Evolutionary conservation across 305 asterid genomes (phyloP).

Genomic region (Fraxinus albicans): DNA sequence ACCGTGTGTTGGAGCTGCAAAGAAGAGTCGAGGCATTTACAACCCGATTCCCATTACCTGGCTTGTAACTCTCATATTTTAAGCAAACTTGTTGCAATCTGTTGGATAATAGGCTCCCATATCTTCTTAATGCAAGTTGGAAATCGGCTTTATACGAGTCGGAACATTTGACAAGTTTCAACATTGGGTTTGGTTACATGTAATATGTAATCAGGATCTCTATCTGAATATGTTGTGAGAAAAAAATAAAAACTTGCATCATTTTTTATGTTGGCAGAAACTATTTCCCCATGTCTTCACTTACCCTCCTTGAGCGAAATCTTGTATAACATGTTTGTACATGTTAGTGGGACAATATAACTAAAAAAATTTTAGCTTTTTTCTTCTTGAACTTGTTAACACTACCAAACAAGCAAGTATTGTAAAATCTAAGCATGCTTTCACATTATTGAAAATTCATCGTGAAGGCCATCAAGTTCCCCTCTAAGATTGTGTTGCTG

Average conservation of each 20-base stretch:
- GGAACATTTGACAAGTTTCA: not conserved
- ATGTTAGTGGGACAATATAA: not conserved
- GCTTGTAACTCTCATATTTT: constrained; percentile 46
- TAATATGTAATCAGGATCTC: not conserved
- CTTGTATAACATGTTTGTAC: not conserved
- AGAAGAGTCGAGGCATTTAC: constrained; percentile 72
- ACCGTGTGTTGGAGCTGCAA: constrained; percentile 52
- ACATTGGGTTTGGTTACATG: not conserved
- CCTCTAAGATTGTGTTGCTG: constrained; percentile 86
- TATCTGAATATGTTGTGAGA: not conserved
- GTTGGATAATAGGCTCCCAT: not conserved
- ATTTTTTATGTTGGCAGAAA: not conserved
- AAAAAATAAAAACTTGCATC: not conserved
- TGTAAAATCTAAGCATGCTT: not conserved
- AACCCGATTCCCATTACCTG: constrained; percentile 78
- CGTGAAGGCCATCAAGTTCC: constrained; percentile 85
- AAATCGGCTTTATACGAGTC: not conserved
- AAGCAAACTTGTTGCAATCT: not conserved
- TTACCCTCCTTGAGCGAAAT: not conserved
- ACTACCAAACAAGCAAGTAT: not conserved
- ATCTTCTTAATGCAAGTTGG: not conserved
- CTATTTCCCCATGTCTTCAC: not conserved
- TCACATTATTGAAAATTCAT: constrained; percentile 86
- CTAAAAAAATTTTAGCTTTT: not conserved
- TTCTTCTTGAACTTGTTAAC: not conserved